These are phyloP conservation scores for Coccomyxa sp. DNA, from an alignment of 139 green algal genomes.

Conservation along the genomic window DNA sequence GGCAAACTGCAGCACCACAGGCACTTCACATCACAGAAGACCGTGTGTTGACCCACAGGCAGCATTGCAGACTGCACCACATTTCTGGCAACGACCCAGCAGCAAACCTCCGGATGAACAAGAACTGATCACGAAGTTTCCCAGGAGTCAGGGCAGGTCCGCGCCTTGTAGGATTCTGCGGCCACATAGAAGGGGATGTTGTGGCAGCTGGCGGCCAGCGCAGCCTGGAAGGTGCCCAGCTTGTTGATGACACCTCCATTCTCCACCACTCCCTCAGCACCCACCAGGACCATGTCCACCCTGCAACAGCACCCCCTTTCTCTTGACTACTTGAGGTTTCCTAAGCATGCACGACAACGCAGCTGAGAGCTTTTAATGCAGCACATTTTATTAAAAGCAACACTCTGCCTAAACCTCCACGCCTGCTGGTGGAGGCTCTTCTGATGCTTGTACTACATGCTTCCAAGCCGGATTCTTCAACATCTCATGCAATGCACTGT, in stretches of 20 bases:
- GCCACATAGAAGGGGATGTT: conserved; percentile 91
- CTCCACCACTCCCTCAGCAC: conserved; percentile 94
- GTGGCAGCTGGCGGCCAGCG: conserved; percentile 67
- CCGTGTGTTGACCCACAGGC: too few species aligned
- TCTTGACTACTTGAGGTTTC: not conserved
- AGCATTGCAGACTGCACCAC: not conserved
- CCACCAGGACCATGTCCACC: conserved; percentile 86
- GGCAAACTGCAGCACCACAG: conserved; percentile 51
- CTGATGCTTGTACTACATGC: not conserved
- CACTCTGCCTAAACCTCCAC: not conserved
- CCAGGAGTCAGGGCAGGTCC: too few species aligned
- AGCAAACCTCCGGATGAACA: too few species aligned
- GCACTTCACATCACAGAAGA: too few species aligned
- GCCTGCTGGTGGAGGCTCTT: not conserved
- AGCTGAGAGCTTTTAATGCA: not conserved
- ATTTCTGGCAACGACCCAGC: not conserved
- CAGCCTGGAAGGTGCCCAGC: conserved; percentile 67
- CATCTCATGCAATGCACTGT: not conserved
- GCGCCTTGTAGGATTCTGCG: conserved; percentile 88
- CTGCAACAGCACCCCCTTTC: conserved; percentile 20
- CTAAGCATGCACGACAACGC: not conserved
- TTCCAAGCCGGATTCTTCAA: not conserved
- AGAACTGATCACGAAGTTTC: too few species aligned
- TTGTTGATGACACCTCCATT: conserved; percentile 96
- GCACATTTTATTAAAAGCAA: not conserved